These are phyloP conservation scores for Rhynchosporium secalis DNA, from an alignment of 2,329 filamentous ascomycete genomes.

Conservation along the genomic window DNA sequence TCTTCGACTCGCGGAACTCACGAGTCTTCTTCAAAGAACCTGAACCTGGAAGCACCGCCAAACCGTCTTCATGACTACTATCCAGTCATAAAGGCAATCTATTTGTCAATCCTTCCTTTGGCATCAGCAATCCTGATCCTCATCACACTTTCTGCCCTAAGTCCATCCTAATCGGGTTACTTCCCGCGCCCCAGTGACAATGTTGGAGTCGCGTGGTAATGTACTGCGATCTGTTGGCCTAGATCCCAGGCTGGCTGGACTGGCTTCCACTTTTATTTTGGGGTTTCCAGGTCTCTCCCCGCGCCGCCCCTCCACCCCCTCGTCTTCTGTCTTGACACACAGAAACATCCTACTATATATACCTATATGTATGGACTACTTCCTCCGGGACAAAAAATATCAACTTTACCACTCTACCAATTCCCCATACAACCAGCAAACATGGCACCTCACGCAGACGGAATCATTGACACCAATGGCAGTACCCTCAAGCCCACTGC, in stretches of 20 bases:
- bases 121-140: conserved; percentile 4
- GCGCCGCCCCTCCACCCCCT: conserved; percentile 7
- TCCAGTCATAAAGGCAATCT: conserved; percentile 4
- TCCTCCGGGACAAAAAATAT: neutral
- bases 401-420: neutral
- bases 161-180: conserved; percentile 4
- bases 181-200: conserved; percentile 8
- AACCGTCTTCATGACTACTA: neutral
- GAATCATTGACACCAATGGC: conserved; percentile 40
- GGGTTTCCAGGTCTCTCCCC: neutral
- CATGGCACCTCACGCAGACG: conserved; percentile 63
- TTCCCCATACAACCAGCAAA: conserved; percentile 21
- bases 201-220: conserved; percentile 14
- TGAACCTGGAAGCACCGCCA: neutral
- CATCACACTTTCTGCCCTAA: neutral
- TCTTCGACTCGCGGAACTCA: neutral
- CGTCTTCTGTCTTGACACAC: conserved; percentile 7
- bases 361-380: neutral
- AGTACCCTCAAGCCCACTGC: conserved; percentile 41
- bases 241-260: neutral
- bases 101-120: conserved; percentile 10
- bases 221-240: neutral
- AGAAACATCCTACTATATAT: neutral
- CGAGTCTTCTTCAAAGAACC: neutral
- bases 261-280: neutral